Conservation (phyloP, 352 stramenopile genomes). For the Pelagophyceae sp. region DNA sequence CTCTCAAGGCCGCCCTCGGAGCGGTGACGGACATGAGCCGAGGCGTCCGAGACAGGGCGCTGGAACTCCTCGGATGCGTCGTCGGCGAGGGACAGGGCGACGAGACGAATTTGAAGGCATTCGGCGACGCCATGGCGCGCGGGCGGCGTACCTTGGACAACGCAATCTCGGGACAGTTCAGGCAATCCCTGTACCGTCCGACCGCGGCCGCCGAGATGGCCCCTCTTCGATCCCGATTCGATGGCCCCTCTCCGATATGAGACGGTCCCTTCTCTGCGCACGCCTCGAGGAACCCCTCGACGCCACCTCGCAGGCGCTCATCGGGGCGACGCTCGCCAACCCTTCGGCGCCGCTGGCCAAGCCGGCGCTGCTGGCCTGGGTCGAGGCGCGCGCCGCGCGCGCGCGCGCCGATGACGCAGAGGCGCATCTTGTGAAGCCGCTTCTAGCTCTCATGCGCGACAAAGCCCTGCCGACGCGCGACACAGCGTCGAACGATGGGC, state of each 20-base stretch:
- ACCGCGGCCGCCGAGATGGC: too few species aligned
- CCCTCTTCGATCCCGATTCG: too few species aligned
- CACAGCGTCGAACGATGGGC: too few species aligned
- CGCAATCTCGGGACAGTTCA: too few species aligned
- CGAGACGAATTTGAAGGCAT: too few species aligned
- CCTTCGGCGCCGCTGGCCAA: neutral
- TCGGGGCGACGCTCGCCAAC: neutral
- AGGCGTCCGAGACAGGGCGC: neutral
- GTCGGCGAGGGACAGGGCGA: neutral
- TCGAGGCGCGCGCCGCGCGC: neutral
- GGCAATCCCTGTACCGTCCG: too few species aligned
- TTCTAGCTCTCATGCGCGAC: neutral
- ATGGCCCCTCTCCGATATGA: too few species aligned
- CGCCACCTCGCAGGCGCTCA: neutral
- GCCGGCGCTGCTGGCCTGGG: neutral
- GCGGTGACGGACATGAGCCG: neutral
- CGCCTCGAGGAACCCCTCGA: too few species aligned
- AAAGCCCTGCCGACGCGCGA: neutral
- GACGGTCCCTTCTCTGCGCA: too few species aligned
- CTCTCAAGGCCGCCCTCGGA: neutral
- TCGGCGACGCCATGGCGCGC: too few species aligned
- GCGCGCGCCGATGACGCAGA: neutral
- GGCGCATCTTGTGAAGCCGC: neutral
- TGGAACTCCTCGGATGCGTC: neutral
- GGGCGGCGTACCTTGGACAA: too few species aligned